These are phyloP conservation scores for Penicillium roqueforti DNA, from an alignment of 495 filamentous ascomycete genomes.

Conservation along the genomic window DNA sequence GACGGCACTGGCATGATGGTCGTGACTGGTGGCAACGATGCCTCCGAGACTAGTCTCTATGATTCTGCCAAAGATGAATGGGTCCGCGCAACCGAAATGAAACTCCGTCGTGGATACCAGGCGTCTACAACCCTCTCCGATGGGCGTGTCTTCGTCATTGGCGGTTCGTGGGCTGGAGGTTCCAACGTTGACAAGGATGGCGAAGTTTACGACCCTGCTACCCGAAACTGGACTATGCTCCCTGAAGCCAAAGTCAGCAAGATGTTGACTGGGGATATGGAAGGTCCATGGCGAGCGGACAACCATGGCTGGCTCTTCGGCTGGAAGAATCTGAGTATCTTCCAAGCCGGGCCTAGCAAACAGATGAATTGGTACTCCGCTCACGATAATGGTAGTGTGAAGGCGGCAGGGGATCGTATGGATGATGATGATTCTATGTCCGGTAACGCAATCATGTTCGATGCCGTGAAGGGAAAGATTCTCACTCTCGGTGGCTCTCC, in stretches of 20 bases:
- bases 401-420: constrained; percentile 28
- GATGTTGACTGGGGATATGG: constrained; percentile 50
- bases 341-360: constrained; percentile 53
- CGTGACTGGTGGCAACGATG: constrained; percentile 49
- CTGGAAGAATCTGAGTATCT: constrained; percentile 50
- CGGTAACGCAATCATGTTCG: constrained; percentile 54
- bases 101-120: constrained; percentile 55
- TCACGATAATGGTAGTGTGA: constrained; percentile 33
- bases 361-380: constrained; percentile 47
- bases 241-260: constrained; percentile 34
- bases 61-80: constrained; percentile 25
- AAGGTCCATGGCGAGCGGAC: constrained; percentile 24
- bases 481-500: constrained; percentile 48
- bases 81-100: constrained; percentile 36
- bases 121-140: constrained; percentile 48
- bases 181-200: constrained; percentile 44
- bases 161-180: constrained; percentile 53
- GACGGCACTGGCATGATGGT: constrained; percentile 48
- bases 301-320: constrained; percentile 54
- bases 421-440: constrained; percentile 51
- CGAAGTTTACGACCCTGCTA: constrained; percentile 48
- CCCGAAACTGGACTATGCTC: constrained; percentile 36
- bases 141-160: constrained; percentile 56
- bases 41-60: constrained; percentile 46
- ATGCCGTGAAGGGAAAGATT: constrained; percentile 52